phyloP scores from a whole-genome alignment of 208 protist genomes.

The Acanthamoeba sp. region DNA sequence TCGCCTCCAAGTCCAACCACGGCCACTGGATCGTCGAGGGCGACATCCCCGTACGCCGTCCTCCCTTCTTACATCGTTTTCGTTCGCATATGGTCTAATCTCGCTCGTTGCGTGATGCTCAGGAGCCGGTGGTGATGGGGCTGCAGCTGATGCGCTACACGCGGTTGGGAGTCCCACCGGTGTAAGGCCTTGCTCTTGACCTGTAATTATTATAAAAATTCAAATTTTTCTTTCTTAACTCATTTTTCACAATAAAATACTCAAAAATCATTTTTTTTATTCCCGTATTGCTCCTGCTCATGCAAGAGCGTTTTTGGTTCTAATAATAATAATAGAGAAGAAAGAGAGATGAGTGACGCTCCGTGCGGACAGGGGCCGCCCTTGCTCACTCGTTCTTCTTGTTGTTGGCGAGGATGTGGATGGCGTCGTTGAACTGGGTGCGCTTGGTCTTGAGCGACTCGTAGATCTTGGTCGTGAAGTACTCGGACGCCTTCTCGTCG shows the following conservation, averaged over 20 bases:
- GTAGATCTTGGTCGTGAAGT: slow-evolving; percentile 80
- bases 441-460: slow-evolving; percentile 77
- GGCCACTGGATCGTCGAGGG: slow-evolving; percentile 63
- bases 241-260: no score
- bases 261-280: background rate
- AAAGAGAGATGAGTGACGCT: no score
- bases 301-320: no score
- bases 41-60: slow-evolving; percentile 19
- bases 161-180: background rate
- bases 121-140: slow-evolving; percentile 42
- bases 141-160: slow-evolving; percentile 63
- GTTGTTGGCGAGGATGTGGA: slow-evolving; percentile 76
- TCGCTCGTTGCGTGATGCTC: background rate
- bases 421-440: slow-evolving; percentile 80
- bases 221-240: no score
- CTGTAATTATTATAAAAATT: no score
- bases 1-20: slow-evolving; percentile 56
- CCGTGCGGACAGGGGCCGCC: no score
- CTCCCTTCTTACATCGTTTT: background rate
- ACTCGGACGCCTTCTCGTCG: slow-evolving; percentile 50
- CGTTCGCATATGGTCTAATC: no score
- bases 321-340: no score
- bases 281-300: no score
- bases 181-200: background rate
- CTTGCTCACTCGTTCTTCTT: background rate